Conservation (phyloP, 495 filamentous ascomycete genomes). For the Aspergillus kassunensis region DNA sequence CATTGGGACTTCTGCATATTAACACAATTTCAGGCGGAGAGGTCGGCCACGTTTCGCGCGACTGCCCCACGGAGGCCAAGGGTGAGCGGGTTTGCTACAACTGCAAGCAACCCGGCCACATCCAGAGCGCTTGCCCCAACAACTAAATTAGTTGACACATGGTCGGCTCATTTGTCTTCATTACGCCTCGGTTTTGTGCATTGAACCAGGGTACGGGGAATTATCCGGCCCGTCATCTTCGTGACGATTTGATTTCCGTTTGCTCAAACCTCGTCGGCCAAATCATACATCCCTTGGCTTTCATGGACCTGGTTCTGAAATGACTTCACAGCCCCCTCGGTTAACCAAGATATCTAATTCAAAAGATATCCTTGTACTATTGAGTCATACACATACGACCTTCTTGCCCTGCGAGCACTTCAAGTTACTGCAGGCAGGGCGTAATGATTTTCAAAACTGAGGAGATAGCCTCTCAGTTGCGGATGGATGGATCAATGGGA, state of each 20-base stretch:
- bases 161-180: conserved; percentile 25
- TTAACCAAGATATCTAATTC: conserved; percentile 11
- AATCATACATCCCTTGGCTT: conserved; percentile 17
- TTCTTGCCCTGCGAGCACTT: conserved; percentile 10
- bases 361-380: conserved; percentile 15
- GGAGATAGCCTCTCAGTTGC: conserved; percentile 29
- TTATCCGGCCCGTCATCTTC: conserved; percentile 17
- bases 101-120: conserved; percentile 97
- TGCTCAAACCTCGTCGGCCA: conserved; percentile 7
- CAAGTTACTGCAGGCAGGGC: conserved; percentile 10
- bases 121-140: conserved; percentile 88
- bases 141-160: conserved; percentile 58
- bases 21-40: conserved; percentile 58
- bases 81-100: conserved; percentile 98
- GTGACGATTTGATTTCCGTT: conserved; percentile 15
- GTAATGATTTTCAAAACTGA: conserved; percentile 13
- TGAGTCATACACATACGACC: conserved; percentile 14
- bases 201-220: conserved; percentile 14
- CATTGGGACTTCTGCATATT: conserved; percentile 1
- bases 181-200: conserved; percentile 14
- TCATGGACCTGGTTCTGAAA: conserved; percentile 24
- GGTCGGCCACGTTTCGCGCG: conserved; percentile 88
- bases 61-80: conserved; percentile 85
- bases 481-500: conserved; percentile 23
- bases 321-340: conserved; percentile 14